Percentiles rank a stretch among this genome's conserved stretches.
phyloP scores from a whole-genome alignment of 108 stramenopile genomes.

The Nitzschia sp. region DNA sequence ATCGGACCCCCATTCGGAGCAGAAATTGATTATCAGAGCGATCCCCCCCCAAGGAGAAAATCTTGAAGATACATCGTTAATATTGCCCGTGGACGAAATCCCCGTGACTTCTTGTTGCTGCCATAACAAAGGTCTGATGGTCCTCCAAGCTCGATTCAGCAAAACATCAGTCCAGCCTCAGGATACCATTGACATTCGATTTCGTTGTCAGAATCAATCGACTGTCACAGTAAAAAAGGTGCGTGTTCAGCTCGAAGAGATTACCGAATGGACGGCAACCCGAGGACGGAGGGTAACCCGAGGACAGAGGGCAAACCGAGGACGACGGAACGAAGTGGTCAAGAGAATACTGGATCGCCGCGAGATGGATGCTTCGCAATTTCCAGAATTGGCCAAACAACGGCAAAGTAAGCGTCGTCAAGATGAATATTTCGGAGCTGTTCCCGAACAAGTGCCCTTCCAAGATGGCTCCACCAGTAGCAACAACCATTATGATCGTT shows the following conservation, averaged over 20 bases:
- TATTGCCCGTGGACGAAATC: conserved; percentile 18
- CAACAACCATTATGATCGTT: no score
- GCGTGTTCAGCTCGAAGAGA: conserved; percentile 6
- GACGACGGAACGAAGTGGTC: conserved; percentile 3
- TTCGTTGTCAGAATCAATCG: conserved; percentile 25
- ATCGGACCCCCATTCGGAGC: background rate
- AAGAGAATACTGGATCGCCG: conserved; percentile 1
- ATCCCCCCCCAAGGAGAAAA: background rate
- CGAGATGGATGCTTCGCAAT: conserved; percentile 8
- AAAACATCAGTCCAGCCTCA: conserved; percentile 10
- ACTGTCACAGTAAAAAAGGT: conserved; percentile 4
- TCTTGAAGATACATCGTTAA: conserved; percentile 4
- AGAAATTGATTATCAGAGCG: conserved; percentile 1
- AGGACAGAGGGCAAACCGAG: conserved; percentile 1
- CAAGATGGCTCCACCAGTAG: background rate
- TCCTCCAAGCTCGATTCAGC: conserved; percentile 19
- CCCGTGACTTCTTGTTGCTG: conserved; percentile 29
- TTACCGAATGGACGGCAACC: conserved; percentile 24
- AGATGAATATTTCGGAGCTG: background rate
- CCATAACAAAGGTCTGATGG: conserved; percentile 18
- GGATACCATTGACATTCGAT: conserved; percentile 9
- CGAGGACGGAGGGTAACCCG: background rate
- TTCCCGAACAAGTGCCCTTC: background rate
- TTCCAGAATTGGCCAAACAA: conserved; percentile 18
- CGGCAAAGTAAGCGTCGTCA: conserved; percentile 1